Conservation (phyloP, 345 rosid genomes). For the Bruguiera parviflora region DNA sequence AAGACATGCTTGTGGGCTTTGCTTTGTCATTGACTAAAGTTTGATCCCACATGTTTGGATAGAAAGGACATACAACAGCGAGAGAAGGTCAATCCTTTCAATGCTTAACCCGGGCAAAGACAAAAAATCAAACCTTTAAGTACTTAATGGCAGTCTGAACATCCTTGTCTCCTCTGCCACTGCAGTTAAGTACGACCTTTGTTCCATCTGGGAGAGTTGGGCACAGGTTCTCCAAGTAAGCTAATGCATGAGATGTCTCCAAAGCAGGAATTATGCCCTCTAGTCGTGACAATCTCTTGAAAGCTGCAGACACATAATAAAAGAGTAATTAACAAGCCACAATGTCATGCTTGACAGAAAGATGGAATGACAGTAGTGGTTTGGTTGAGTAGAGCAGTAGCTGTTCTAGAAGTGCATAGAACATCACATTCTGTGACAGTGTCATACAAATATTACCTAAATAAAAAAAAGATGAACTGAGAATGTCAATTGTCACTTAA, state of each 20-base stretch:
- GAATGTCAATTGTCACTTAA: background rate
- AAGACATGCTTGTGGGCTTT: background rate
- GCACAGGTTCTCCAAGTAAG: slow-evolving; percentile 69
- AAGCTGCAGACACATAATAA: slow-evolving; percentile 39
- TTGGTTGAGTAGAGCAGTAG: too few relatives aligned
- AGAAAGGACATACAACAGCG: background rate
- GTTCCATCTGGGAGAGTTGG: slow-evolving; percentile 54
- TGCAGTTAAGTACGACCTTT: slow-evolving; percentile 63
- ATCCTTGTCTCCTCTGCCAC: slow-evolving; percentile 83
- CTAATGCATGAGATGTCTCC: slow-evolving; percentile 78
- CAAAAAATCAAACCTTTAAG: slow-evolving; percentile 39
- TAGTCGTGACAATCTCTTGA: slow-evolving; percentile 62
- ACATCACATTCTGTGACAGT: too few relatives aligned
- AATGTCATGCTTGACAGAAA: too few relatives aligned
- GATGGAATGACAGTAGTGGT: too few relatives aligned
- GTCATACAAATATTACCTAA: too few relatives aligned
- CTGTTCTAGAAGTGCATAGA: too few relatives aligned
- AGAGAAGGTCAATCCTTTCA: slow-evolving; percentile 1
- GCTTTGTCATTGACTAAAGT: background rate
- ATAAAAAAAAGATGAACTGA: background rate
- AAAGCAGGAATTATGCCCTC: slow-evolving; percentile 85
- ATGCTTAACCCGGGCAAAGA: background rate
- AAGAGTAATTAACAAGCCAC: too few relatives aligned
- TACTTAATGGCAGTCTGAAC: slow-evolving; percentile 69
- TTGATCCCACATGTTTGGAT: background rate